Conservation (phyloP, 495 filamentous ascomycete species). For the Neurospora sublineolata region DNA sequence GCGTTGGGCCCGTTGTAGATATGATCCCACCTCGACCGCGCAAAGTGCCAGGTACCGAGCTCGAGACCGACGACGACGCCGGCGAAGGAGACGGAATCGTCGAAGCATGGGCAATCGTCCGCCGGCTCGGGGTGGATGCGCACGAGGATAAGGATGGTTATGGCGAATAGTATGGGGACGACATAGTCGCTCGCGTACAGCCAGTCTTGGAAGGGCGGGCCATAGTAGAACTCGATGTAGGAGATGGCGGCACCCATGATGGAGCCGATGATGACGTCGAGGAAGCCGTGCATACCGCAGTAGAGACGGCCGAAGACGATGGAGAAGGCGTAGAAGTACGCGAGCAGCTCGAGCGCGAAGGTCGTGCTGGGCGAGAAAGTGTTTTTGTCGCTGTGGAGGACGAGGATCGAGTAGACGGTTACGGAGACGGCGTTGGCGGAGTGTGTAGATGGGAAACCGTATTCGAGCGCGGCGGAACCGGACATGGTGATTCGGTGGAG, state of each 20-base stretch:
- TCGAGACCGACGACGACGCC: conserved; percentile 78
- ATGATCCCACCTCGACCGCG: conserved; percentile 43
- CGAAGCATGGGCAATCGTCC: conserved; percentile 94
- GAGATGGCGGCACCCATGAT: conserved; percentile 56
- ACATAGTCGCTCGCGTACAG: conserved; percentile 45
- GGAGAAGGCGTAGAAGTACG: conserved; percentile 77
- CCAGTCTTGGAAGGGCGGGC: conserved; percentile 53
- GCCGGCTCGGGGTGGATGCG: conserved; percentile 91
- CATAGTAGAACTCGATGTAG: conserved; percentile 60
- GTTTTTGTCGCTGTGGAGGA: conserved; percentile 47
- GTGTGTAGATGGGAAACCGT: conserved; percentile 94
- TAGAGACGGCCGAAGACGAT: conserved; percentile 86
- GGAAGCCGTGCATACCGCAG: conserved; percentile 97
- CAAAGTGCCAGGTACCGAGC: conserved; percentile 70
- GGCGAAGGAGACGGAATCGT: conserved; percentile 89
- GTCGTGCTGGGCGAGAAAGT: conserved; percentile 39
- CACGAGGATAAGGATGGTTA: conserved; percentile 62
- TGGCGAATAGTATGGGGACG: conserved; percentile 46
- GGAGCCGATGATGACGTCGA: conserved; percentile 75
- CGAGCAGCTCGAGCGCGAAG: conserved; percentile 49
- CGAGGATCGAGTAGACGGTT: conserved; percentile 66
- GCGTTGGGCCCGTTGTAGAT: conserved; percentile 37
- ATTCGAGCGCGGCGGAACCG: conserved; percentile 84
- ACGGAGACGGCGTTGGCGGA: conserved; percentile 95
- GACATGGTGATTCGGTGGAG: conserved; percentile 95